Evolutionary conservation across 2,329 filamentous ascomycete species (phyloP), one percentile per base, ranked within the genome.

Genomic region (Helotiales sp.): DNA sequence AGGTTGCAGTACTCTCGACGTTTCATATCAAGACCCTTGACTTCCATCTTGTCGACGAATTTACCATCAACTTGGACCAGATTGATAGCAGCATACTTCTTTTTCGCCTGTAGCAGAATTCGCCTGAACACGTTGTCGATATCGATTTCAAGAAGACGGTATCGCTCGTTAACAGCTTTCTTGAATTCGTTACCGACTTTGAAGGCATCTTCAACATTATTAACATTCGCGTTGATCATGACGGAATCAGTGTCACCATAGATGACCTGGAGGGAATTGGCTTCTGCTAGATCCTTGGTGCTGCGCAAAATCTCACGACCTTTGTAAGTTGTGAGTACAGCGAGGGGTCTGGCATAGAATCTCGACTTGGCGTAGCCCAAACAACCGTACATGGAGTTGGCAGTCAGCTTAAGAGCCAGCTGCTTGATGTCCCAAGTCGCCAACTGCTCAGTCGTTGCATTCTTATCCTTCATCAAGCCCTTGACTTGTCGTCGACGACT

Each of bases 321-420:
- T 79, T 99, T 98, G 82, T 90, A 97, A 0, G 96, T 99, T 2
- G 94, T 98, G 78, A 99, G 90, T 80, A 98, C 93, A 66, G 96
- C 96, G 57, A 99, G 85, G 11, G 96, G 96, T 65, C 96, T 89
- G 67, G 96, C 96, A 76, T 99, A 99, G 82, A 99, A 99, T 60
- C 96, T 92, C 65, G 96, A 98, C 78, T 94, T 97, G 13, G 93
- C 95, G 78, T 97, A 99, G 73, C 96, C 96, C 79, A 99, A 83
- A 85, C 96, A 99, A 73, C 96, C 96, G 79, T 99, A 99, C 96
- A 99, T 99, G 72, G 95, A 98, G 82, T 99, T 99, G 76, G 96
- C 96, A 50, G 96, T 99, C 61, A 99, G 87, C 82, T 99, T 99
- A 76, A 99, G 82, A 30, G 96, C 96, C 78, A 97, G 85, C 80